These are phyloP conservation scores for Sclerospora graminicola DNA, from an alignment of 352 stramenopile species.

Conservation along the genomic window DNA sequence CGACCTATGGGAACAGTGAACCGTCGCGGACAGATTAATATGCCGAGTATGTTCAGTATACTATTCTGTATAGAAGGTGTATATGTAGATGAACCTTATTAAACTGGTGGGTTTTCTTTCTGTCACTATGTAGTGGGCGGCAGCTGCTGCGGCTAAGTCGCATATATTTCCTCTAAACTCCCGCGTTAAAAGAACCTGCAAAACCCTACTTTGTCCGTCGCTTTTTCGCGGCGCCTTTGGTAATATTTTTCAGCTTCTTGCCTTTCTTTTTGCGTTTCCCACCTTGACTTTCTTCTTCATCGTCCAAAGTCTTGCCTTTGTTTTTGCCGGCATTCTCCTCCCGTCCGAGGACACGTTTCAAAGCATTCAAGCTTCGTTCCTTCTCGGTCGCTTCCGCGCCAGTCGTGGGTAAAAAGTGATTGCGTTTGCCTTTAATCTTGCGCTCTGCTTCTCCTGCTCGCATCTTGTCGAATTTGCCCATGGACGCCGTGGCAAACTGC, in stretches of 20 bases:
- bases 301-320: conserved; percentile 43
- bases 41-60: conserved; percentile 34
- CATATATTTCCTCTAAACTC: neutral
- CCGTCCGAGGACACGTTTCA: conserved; percentile 62
- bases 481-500: conserved; percentile 88
- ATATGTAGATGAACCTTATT: neutral
- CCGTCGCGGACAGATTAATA: conserved; percentile 38
- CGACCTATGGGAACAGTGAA: conserved; percentile 52
- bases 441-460: conserved; percentile 85
- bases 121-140: conserved; percentile 33
- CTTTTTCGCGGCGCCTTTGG: conserved; percentile 61
- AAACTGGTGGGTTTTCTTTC: neutral
- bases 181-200: neutral
- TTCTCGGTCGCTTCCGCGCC: conserved; percentile 69
- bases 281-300: conserved; percentile 43
- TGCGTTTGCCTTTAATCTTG: conserved; percentile 79
- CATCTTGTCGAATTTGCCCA: conserved; percentile 94
- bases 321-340: conserved; percentile 74
- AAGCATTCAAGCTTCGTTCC: conserved; percentile 66
- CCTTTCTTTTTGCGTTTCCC: conserved; percentile 53
- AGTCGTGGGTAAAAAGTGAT: conserved; percentile 68
- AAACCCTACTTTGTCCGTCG: conserved; percentile 36
- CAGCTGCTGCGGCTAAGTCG: conserved; percentile 35
- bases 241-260: conserved; percentile 63
- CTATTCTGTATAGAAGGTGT: neutral